A percentile compares a stretch with the other conserved stretches of the same genome.
Evolutionary conservation across 192 early-diverging fungal species (phyloP).

Genomic region (Coemansia sp.): DNA sequence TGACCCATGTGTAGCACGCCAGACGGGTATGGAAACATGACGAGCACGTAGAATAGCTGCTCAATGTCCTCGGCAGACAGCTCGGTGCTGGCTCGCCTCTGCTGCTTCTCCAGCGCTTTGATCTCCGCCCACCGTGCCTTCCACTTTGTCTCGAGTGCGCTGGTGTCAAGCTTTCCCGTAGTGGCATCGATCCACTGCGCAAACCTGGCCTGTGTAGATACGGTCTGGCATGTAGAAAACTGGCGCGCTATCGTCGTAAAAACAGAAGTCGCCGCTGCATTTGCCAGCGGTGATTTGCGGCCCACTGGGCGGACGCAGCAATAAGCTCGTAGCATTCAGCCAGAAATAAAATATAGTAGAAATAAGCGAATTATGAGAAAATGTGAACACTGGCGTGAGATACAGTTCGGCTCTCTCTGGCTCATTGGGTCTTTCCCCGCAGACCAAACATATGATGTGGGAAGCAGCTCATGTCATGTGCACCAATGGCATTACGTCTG

Average conservation of each 20-base stretch:
- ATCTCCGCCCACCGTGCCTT: conserved; percentile 43
- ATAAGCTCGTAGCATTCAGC: conserved; percentile 11
- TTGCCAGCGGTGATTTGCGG: not conserved
- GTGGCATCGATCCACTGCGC: conserved; percentile 38
- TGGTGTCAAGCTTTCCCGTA: conserved; percentile 57
- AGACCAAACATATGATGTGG: too few species aligned
- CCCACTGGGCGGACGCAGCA: not conserved
- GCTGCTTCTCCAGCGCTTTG: conserved; percentile 12
- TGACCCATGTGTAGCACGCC: conserved; percentile 95
- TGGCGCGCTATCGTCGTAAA: not conserved
- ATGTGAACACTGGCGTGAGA: not conserved
- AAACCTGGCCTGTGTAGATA: conserved; percentile 19
- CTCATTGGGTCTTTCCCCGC: too few species aligned
- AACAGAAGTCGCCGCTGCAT: not conserved
- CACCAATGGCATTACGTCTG: too few species aligned
- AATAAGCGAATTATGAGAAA: not conserved
- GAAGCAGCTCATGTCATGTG: too few species aligned
- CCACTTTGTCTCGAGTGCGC: conserved; percentile 67
- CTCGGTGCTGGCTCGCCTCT: not conserved
- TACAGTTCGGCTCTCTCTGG: too few species aligned
- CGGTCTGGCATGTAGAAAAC: conserved; percentile 6
- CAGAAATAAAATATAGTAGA: not conserved
- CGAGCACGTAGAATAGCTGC: conserved; percentile 76
- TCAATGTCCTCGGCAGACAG: conserved; percentile 36
- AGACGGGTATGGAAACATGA: conserved; percentile 97